Base-by-base conservation (phyloP, 306 rosid species). In the Prunus mira region DNA sequence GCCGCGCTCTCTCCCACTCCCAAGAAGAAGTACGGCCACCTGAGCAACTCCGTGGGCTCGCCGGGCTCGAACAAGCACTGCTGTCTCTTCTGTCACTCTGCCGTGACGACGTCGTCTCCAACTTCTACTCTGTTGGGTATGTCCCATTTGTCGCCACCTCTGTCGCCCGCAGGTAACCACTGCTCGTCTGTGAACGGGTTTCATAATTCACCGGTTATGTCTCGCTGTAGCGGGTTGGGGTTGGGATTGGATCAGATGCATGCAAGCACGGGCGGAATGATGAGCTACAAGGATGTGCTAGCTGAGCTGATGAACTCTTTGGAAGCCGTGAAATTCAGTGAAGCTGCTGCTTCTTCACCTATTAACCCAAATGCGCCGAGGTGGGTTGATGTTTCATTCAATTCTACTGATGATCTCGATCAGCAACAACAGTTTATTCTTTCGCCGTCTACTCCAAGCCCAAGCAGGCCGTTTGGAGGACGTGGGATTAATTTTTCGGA, bases 131-230 rank as follows among this genome's bases (percentile, higher is more conserved):
- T 93, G 67, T 62, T 88, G 22, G 88, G 90, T 5, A 78, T 84
- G 80, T 85, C 94, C 14, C 93, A 88, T 84, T 81, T 86, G 41
- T 93, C 98, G 0, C 96, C 93, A 1, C 95, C 93, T 9, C 84
- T 82, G 10, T 87, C 93, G 1, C 95, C 97, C 0, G 78, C 46
- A 9, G 47, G 15, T 46, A 84, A 84, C 13, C 88, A 56, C 52
- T 9, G 54, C 13, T 52, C 76, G 3, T 69, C 84, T 9, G 28
- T 79, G 9, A 87, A 63, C 51, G 80, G 80, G 50, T 62, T 82
- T 28, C 45, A 62, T 62, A 60, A 5, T 25, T 62, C 47, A 10
- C 25, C 24, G 2, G 12, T 60, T 12, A 25, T 64, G 69, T 64
- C 47, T 32, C 14, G 24, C 65, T 58, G 32, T 58, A 6, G 65